Conservation (phyloP, 768 basidiomycete genomes). For the Rhizopogon rudus region DNA sequence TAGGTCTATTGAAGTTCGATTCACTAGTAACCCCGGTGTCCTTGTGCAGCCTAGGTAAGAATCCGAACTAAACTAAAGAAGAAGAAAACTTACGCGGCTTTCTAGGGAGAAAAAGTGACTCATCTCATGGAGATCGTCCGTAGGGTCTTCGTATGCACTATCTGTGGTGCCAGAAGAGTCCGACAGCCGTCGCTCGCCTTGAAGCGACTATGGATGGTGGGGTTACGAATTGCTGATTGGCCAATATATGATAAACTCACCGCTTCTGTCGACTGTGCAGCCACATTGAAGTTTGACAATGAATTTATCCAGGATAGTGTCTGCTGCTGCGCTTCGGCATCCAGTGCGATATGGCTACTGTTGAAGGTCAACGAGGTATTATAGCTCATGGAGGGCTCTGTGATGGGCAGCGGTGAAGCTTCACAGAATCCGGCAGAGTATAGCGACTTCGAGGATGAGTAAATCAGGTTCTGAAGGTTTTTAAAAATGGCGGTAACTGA, state of each 20-base stretch:
- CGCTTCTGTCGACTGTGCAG: background rate
- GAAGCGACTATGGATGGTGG: background rate
- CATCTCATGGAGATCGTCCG: background rate
- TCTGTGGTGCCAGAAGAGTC: background rate
- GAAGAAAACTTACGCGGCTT: background rate
- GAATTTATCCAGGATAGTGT: no score
- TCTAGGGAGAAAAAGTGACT: background rate
- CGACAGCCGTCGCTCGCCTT: background rate
- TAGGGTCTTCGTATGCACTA: background rate
- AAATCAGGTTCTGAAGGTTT: background rate
- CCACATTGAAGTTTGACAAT: background rate
- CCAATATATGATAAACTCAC: background rate
- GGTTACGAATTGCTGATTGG: background rate
- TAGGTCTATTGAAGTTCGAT: background rate
- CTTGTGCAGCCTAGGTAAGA: background rate
- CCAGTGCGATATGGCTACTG: background rate
- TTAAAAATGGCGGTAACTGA: background rate
- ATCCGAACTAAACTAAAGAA: background rate
- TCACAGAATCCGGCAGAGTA: background rate
- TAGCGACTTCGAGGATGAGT: background rate
- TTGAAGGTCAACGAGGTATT: background rate
- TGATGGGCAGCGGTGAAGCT: background rate
- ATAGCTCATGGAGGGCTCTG: background rate
- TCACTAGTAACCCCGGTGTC: background rate
- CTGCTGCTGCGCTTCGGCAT: background rate